Evolutionary conservation across 306 rosid genomes (phyloP), one percentile per base, ranked within the genome.

Genomic region (Betula pendula): DNA sequence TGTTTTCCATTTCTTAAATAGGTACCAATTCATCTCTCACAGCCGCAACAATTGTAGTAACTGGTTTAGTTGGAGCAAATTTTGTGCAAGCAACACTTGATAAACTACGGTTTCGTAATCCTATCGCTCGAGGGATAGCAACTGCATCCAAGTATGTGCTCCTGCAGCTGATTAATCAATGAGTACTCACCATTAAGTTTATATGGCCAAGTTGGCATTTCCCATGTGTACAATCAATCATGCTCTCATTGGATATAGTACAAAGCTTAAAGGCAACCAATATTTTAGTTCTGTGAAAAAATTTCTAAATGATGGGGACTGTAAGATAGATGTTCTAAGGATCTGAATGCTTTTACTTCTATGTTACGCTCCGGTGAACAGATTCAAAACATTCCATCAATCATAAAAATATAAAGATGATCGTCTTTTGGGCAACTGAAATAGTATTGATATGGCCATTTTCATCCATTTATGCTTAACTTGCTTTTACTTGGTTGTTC

Each of bases 51-150:
- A n/a, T n/a, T n/a, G n/a, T n/a, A n/a, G n/a, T n/a, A n/a, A n/a
- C n/a, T n/a, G n/a, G n/a, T n/a, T n/a, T n/a, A n/a, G n/a, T n/a
- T 22, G 98, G 98, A 68, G 98, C 98, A 67, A 94, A 94, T 84
- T 94, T 94, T 81, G 97, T 89, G 75, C 98, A 88, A 83, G 90
- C 90, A 74, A 75, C 93, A 2, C 95, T 92, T 17, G 98, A 92
- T 84, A 90, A 80, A 70, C 86, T 94, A 73, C 68, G 86, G 16
- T 92, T 94, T 22, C 88, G 88, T 5, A 97, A 94, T 75, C 98
- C 98, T 31, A 94, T 94, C 66, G 97, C 97, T 56, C 89, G 97
- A 73, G 98, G 98, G 67, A 94, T 94, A 78, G 98, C 98, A 78
- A 90, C 98, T 68, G 98, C 98, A 75, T 94, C 98, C 33, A 94